phyloP scores from a whole-genome alignment of 2,329 filamentous ascomycete species.

The Arthrobotrys entomopaga region DNA sequence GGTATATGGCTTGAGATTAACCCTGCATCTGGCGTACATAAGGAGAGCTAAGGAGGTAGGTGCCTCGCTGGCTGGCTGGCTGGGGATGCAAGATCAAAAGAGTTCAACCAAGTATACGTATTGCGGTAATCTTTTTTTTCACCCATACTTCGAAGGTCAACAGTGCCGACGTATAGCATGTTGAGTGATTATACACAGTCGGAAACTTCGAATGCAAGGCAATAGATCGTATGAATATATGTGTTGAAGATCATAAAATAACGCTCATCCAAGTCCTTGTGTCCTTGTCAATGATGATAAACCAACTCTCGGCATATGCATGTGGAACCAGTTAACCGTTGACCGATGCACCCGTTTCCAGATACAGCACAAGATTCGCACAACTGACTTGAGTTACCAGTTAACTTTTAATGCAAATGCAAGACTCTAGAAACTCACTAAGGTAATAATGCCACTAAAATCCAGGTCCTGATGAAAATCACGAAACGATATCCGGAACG shows the following conservation, averaged over 20 bases:
- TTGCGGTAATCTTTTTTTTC: too few relatives aligned
- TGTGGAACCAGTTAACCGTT: slow-evolving; percentile 13
- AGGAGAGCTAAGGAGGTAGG: slow-evolving; percentile 3
- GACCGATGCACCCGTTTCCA: background rate
- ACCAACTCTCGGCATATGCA: slow-evolving; percentile 17
- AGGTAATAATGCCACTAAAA: slow-evolving; percentile 4
- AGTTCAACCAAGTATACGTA: too few relatives aligned
- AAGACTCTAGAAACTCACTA: slow-evolving; percentile 8
- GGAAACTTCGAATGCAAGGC: too few relatives aligned
- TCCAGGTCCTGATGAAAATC: slow-evolving; percentile 3
- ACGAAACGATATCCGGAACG: slow-evolving; percentile 11
- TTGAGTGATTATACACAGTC: too few relatives aligned
- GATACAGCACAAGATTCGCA: too few relatives aligned
- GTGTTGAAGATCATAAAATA: background rate
- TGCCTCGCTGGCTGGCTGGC: background rate
- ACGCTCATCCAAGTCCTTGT: background rate
- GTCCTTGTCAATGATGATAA: background rate
- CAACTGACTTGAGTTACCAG: background rate
- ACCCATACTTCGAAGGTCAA: too few relatives aligned
- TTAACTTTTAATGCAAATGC: slow-evolving; percentile 18
- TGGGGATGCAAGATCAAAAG: too few relatives aligned
- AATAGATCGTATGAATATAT: too few relatives aligned
- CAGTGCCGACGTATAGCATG: too few relatives aligned
- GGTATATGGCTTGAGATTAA: slow-evolving; percentile 21
- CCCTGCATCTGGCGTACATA: slow-evolving; percentile 45